Conservation (phyloP, 192 early-diverging fungal genomes). For the Backusella circina region DNA sequence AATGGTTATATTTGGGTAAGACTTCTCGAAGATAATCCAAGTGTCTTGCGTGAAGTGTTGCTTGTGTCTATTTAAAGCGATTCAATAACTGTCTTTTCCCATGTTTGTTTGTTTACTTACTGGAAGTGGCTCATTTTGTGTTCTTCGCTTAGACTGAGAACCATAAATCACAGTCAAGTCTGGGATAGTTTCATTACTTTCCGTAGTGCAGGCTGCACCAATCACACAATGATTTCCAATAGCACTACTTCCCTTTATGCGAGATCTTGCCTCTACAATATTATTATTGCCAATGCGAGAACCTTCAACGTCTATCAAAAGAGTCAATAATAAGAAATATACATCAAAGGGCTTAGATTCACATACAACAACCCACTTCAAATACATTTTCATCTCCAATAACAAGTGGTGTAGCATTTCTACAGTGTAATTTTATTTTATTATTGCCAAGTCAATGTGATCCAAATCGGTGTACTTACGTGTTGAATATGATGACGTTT, state of each 20-base stretch:
- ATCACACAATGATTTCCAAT: slow-evolving; percentile 71
- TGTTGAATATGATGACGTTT: slow-evolving; percentile 64
- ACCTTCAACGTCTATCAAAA: slow-evolving; percentile 58
- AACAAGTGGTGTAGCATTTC: slow-evolving; percentile 44
- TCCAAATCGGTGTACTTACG: slow-evolving; percentile 32
- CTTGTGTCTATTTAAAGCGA: slow-evolving; percentile 38
- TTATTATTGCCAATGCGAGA: slow-evolving; percentile 60
- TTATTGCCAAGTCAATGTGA: not conserved
- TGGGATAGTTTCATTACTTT: slow-evolving; percentile 51
- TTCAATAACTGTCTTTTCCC: not conserved
- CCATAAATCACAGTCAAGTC: slow-evolving; percentile 71
- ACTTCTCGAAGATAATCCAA: slow-evolving; percentile 69
- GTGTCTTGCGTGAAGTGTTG: slow-evolving; percentile 58
- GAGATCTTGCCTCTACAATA: slow-evolving; percentile 60
- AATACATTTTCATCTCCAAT: slow-evolving; percentile 76
- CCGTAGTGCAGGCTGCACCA: slow-evolving; percentile 61
- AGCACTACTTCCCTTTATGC: slow-evolving; percentile 48
- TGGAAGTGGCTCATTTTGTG: slow-evolving; percentile 25
- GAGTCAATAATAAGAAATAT: not conserved
- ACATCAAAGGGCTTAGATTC: not conserved
- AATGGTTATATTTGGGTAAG: slow-evolving; percentile 57
- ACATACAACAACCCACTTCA: slow-evolving; percentile 68
- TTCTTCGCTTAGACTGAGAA: slow-evolving; percentile 44
- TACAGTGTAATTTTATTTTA: slow-evolving; percentile 7
- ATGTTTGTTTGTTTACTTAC: not conserved